A percentile compares a stretch with the other conserved stretches of the same genome.
phyloP scores from a whole-genome alignment of 2,329 filamentous ascomycete genomes.

The Diplodia intermedia region DNA sequence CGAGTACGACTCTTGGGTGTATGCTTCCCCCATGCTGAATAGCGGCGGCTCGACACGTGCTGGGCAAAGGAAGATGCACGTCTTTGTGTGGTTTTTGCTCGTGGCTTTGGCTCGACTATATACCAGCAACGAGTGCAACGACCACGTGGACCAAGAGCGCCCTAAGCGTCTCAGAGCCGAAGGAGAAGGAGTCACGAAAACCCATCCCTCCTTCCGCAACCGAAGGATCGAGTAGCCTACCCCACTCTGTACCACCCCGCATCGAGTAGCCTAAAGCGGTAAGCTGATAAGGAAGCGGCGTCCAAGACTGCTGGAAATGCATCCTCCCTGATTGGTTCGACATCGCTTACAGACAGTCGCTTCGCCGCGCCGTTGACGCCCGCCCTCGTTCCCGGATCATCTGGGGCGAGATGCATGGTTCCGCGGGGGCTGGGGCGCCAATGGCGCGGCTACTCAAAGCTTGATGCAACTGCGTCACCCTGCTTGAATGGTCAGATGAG shows the following conservation, averaged over 20 bases:
- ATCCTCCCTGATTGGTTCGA: not conserved
- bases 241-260: not conserved
- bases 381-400: not conserved
- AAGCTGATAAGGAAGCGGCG: not conserved
- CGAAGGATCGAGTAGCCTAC: not conserved
- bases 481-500: not conserved
- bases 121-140: not conserved
- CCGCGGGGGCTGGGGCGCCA: not conserved
- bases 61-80: too few relatives aligned
- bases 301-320: not conserved
- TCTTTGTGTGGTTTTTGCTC: not conserved
- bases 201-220: not conserved
- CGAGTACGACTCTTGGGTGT: conserved; percentile 63
- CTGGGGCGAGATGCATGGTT: not conserved
- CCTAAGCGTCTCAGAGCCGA: not conserved
- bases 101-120: not conserved
- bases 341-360: too few relatives aligned
- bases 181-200: not conserved
- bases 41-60: not conserved
- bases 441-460: not conserved
- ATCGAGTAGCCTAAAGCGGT: conserved; percentile 16
- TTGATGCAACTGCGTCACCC: not conserved
- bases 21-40: conserved; percentile 50
- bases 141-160: not conserved
- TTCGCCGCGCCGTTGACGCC: conserved; percentile 19